Percentiles rank a stretch among this genome's conserved stretches.
Evolutionary conservation across 257 asterid species (phyloP).

Genomic region (Scutellaria baicalensis): DNA sequence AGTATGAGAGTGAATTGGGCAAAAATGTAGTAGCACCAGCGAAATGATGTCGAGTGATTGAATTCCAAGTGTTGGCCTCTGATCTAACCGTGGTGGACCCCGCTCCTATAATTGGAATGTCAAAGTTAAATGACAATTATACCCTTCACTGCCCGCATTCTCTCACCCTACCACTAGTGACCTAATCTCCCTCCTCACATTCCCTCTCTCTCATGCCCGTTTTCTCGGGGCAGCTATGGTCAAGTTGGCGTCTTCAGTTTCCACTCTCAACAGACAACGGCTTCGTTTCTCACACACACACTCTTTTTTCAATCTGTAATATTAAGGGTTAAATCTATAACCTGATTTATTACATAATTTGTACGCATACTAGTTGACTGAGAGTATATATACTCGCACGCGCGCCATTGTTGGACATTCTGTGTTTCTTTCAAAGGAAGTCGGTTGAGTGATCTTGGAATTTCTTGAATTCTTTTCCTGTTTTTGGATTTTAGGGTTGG

Average conservation of each 20-base stretch:
- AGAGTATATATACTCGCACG: not conserved
- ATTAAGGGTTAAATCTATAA: conserved; percentile 9
- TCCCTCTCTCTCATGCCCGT: conserved; percentile 28
- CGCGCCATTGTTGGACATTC: conserved; percentile 5
- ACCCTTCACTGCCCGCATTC: conserved; percentile 9
- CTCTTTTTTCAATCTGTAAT: not conserved
- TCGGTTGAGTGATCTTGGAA: not conserved
- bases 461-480: conserved; percentile 5
- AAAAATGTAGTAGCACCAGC: no score
- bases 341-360: not conserved
- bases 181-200: not conserved
- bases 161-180: not conserved
- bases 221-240: conserved; percentile 24
- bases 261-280: conserved; percentile 1
- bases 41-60: not conserved
- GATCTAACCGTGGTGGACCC: conserved; percentile 17
- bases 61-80: conserved; percentile 1
- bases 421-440: not conserved
- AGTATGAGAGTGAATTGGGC: not conserved
- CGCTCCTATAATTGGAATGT: conserved; percentile 9
- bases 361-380: conserved; percentile 7
- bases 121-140: not conserved
- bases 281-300: conserved; percentile 13
- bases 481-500: conserved; percentile 18
- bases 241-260: conserved; percentile 22